phyloP scores from a whole-genome alignment of 495 filamentous ascomycete genomes.

The Aspergillus sclerotiicarbonarius region DNA sequence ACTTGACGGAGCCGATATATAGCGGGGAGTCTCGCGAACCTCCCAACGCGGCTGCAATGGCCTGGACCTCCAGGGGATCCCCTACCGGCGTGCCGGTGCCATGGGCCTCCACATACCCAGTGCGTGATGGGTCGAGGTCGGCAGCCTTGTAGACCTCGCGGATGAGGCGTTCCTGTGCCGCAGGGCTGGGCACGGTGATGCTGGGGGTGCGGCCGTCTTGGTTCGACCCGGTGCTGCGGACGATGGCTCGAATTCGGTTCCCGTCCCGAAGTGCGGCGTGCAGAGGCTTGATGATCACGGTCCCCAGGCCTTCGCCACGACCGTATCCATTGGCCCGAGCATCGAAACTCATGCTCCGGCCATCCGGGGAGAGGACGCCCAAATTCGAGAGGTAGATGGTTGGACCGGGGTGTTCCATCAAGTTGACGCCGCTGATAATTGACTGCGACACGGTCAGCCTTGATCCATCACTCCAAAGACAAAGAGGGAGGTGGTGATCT shows the following conservation, averaged over 20 bases:
- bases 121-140: conserved; percentile 39
- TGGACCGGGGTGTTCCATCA: not conserved
- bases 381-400: conserved; percentile 2
- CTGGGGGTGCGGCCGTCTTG: conserved; percentile 38
- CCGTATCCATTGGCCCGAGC: conserved; percentile 38
- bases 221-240: conserved; percentile 33
- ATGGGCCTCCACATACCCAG: conserved; percentile 43
- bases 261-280: conserved; percentile 34
- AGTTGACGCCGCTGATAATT: not conserved
- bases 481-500: too few species aligned
- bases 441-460: not conserved
- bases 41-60: conserved; percentile 50
- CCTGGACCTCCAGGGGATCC: conserved; percentile 58
- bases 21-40: conserved; percentile 19
- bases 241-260: conserved; percentile 42
- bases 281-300: conserved; percentile 37
- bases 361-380: conserved; percentile 32
- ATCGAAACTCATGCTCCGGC: conserved; percentile 32
- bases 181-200: conserved; percentile 56
- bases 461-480: not conserved
- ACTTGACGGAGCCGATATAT: conserved; percentile 44
- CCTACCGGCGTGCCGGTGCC: conserved; percentile 53
- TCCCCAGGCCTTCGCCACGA: conserved; percentile 40
- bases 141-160: conserved; percentile 46
- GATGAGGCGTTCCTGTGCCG: conserved; percentile 55